Conservation (phyloP, 305 asterid genomes). For the Fraxinus angustifolia region DNA sequence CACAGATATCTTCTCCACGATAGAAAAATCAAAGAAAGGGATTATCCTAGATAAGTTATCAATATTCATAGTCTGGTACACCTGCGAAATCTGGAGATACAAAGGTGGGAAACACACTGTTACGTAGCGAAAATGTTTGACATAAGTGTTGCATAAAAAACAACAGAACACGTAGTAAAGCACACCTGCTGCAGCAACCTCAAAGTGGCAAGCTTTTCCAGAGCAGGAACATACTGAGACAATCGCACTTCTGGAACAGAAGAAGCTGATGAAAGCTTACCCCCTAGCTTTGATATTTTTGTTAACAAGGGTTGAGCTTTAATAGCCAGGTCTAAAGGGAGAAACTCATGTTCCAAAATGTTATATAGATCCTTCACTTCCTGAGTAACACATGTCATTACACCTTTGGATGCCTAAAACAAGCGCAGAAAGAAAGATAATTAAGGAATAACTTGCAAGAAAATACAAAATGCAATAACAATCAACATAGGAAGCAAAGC, state of each 20-base stretch:
- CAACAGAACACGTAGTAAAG: neutral
- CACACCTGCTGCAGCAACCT: conserved; percentile 82
- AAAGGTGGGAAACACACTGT: conserved; percentile 13
- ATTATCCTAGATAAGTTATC: conserved; percentile 59
- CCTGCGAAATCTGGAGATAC: conserved; percentile 61
- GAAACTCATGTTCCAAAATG: conserved; percentile 64
- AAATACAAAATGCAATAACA: neutral
- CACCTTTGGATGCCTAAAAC: conserved; percentile 74
- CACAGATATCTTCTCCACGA: neutral
- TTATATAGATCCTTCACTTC: conserved; percentile 85
- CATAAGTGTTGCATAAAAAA: neutral
- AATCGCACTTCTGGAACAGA: conserved; percentile 76
- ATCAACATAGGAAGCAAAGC: conserved; percentile 4
- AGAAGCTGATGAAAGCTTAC: conserved; percentile 75
- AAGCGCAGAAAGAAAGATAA: conserved; percentile 13
- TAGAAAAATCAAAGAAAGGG: conserved; percentile 68
- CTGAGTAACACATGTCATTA: conserved; percentile 71
- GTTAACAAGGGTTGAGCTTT: conserved; percentile 63
- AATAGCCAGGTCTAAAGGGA: conserved; percentile 64
- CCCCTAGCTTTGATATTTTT: conserved; percentile 80
- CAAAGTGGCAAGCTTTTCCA: conserved; percentile 78
- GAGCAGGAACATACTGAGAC: conserved; percentile 64
- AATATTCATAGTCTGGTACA: conserved; percentile 74
- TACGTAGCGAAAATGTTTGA: neutral
- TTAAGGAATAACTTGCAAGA: neutral